Percentiles rank a stretch among this genome's conserved stretches.
Conservation (phyloP, 2,329 filamentous ascomycete genomes). For the Zasmidium cellare region DNA sequence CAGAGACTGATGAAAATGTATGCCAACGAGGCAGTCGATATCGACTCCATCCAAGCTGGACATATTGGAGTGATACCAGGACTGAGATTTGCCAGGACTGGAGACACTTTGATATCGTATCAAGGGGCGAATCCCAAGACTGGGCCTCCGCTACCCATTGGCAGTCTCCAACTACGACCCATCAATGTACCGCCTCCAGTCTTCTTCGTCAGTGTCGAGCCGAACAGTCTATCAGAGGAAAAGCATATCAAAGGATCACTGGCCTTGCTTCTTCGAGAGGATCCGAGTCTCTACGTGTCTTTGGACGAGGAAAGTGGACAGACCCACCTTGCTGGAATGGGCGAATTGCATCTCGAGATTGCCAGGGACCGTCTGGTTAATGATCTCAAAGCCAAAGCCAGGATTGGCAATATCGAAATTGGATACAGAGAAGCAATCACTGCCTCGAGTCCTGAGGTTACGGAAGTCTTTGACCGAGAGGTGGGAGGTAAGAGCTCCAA, state of each 20-base stretch:
- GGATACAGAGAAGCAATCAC: slow-evolving; percentile 86
- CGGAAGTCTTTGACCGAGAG: slow-evolving; percentile 71
- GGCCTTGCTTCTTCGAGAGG: slow-evolving; percentile 78
- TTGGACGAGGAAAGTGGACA: slow-evolving; percentile 88
- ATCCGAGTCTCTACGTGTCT: slow-evolving; percentile 84
- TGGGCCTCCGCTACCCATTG: slow-evolving; percentile 67
- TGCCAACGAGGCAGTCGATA: slow-evolving; percentile 80
- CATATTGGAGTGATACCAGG: slow-evolving; percentile 94
- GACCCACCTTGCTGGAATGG: slow-evolving; percentile 93
- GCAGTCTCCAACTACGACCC: slow-evolving; percentile 77
- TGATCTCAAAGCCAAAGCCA: slow-evolving; percentile 82
- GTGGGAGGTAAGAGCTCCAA: slow-evolving; percentile 78
- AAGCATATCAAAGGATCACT: slow-evolving; percentile 77
- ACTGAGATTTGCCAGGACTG: slow-evolving; percentile 86
- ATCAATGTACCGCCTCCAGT: slow-evolving; percentile 90
- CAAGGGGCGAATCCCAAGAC: slow-evolving; percentile 60
- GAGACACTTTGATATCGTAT: slow-evolving; percentile 84
- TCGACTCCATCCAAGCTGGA: slow-evolving; percentile 75
- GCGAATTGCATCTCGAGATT: slow-evolving; percentile 91
- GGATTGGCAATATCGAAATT: slow-evolving; percentile 88
- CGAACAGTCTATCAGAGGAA: slow-evolving; percentile 72
- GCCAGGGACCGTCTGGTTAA: slow-evolving; percentile 83
- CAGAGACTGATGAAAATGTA: slow-evolving; percentile 86
- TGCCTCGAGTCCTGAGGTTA: slow-evolving; percentile 56
- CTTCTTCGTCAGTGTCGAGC: slow-evolving; percentile 93